Percentiles rank a stretch among this genome's conserved stretches.
These are phyloP conservation scores for Rhodotorula graminis DNA, from an alignment of 768 basidiomycete genomes.

Conservation along the genomic window DNA sequence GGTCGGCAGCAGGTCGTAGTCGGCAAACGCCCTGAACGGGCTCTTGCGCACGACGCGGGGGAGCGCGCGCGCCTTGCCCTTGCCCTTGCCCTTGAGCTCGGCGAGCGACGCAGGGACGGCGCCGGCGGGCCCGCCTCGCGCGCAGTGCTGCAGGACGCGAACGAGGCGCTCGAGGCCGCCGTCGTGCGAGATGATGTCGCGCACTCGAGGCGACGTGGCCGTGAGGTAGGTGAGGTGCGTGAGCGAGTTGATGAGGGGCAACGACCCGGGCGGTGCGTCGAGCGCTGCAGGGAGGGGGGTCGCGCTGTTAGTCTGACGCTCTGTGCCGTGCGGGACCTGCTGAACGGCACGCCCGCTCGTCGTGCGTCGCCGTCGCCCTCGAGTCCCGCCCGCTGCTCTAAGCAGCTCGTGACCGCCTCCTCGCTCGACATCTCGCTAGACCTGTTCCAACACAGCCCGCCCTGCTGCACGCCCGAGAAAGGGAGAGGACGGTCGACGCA, in stretches of 20 bases:
- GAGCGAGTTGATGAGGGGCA: conserved; percentile 84
- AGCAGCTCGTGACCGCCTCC: too few relatives aligned
- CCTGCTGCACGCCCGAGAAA: too few relatives aligned
- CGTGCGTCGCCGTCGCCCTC: neutral
- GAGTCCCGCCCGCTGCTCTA: too few relatives aligned
- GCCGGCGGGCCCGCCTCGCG: conserved; percentile 7
- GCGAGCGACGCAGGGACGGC: neutral
- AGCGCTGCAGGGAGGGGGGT: conserved; percentile 40
- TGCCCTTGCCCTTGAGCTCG: conserved; percentile 23
- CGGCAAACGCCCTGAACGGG: conserved; percentile 40
- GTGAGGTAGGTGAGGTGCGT: conserved; percentile 95
- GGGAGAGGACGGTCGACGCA: conserved; percentile 47
- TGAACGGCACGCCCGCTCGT: neutral
- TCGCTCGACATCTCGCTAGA: too few relatives aligned
- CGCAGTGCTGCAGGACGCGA: conserved; percentile 74
- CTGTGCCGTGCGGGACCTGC: too few relatives aligned
- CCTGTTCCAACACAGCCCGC: too few relatives aligned
- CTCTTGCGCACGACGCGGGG: conserved; percentile 12
- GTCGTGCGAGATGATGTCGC: conserved; percentile 97
- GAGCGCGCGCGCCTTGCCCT: neutral
- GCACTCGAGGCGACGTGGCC: conserved; percentile 91
- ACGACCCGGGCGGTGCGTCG: conserved; percentile 50
- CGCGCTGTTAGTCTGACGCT: neutral
- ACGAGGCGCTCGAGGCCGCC: conserved; percentile 95
- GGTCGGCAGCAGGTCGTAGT: conserved; percentile 33